A percentile compares a stretch with the other conserved stretches of the same genome.
phyloP scores from a whole-genome alignment of 768 basidiomycete genomes.

The Trametes sanguinea region DNA sequence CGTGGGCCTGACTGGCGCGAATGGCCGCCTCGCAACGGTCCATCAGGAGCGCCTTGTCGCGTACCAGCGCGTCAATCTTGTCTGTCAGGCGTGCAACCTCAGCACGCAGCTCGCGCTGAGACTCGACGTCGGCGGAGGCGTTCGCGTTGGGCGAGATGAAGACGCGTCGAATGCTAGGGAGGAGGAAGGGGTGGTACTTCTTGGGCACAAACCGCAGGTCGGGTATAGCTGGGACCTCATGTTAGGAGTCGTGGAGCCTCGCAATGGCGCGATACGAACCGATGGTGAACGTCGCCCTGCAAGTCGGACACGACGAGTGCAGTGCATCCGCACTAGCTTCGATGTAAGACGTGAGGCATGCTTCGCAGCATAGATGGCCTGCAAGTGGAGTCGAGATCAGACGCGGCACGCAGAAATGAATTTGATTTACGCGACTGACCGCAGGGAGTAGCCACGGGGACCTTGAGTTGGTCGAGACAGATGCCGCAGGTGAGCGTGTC shows the following conservation, averaged over 20 bases:
- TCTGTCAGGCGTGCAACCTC: conserved; percentile 41
- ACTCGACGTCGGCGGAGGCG: conserved; percentile 22
- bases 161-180: conserved; percentile 50
- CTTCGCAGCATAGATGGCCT: conserved; percentile 38
- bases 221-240: conserved; percentile 24
- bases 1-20: conserved; percentile 36
- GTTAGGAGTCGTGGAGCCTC: too few relatives aligned
- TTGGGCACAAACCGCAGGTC: conserved; percentile 48
- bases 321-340: conserved; percentile 31
- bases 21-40: conserved; percentile 45
- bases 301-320: conserved; percentile 35
- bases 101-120: conserved; percentile 27
- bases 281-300: conserved; percentile 32
- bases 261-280: conserved; percentile 27
- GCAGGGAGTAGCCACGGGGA: conserved; percentile 36
- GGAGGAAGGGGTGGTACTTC: conserved; percentile 51
- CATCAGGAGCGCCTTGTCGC: conserved; percentile 47
- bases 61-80: conserved; percentile 40
- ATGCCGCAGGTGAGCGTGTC: conserved; percentile 30
- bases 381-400: neutral
- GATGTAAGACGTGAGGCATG: conserved; percentile 31
- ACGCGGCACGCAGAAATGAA: neutral
- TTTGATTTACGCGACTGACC: conserved; percentile 21
- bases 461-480: conserved; percentile 33
- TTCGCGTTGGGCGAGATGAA: conserved; percentile 38